Percentiles rank a stretch among this genome's conserved stretches.
phyloP scores from a whole-genome alignment of 1,139 yeast genomes.

The Debaryomyces coudertii region DNA sequence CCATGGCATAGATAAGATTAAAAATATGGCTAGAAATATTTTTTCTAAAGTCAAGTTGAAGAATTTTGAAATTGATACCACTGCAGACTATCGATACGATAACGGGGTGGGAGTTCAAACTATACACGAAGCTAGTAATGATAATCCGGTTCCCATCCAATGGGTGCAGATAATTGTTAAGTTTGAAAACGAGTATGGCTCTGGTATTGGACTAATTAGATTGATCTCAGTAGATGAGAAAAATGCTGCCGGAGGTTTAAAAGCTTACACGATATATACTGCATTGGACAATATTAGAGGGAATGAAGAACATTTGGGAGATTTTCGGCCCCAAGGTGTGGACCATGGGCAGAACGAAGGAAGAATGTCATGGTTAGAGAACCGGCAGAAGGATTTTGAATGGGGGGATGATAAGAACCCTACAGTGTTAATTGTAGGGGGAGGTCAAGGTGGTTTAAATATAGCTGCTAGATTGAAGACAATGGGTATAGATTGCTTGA shows the following conservation, averaged over 20 bases:
- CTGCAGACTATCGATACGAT: slow-evolving; percentile 30
- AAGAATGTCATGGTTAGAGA: slow-evolving; percentile 34
- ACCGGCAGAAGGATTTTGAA: slow-evolving; percentile 25
- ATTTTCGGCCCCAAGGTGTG: slow-evolving; percentile 38
- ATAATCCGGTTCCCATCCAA: slow-evolving; percentile 27
- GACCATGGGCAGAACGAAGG: slow-evolving; percentile 38
- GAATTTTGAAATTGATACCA: slow-evolving; percentile 26
- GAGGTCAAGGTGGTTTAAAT: slow-evolving; percentile 48
- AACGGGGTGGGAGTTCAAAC: slow-evolving; percentile 27
- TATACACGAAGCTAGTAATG: slow-evolving; percentile 27
- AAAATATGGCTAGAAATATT: slow-evolving; percentile 13
- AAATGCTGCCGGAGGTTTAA: slow-evolving; percentile 21
- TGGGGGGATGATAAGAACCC: slow-evolving; percentile 36
- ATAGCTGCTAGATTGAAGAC: slow-evolving; percentile 44
- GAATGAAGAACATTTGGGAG: slow-evolving; percentile 35
- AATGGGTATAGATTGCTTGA: slow-evolving; percentile 39
- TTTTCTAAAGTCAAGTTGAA: slow-evolving; percentile 23
- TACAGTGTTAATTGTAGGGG: slow-evolving; percentile 44
- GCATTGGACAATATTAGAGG: slow-evolving; percentile 35
- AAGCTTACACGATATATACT: slow-evolving; percentile 37
- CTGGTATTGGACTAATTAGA: slow-evolving; percentile 35
- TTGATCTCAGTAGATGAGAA: slow-evolving; percentile 31
- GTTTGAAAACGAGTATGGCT: slow-evolving; percentile 33
- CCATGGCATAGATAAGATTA: slow-evolving; percentile 31
- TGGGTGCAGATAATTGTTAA: slow-evolving; percentile 37